Base-by-base conservation (phyloP, 2,329 filamentous ascomycete genomes). In the Fusarium torreyae region DNA sequence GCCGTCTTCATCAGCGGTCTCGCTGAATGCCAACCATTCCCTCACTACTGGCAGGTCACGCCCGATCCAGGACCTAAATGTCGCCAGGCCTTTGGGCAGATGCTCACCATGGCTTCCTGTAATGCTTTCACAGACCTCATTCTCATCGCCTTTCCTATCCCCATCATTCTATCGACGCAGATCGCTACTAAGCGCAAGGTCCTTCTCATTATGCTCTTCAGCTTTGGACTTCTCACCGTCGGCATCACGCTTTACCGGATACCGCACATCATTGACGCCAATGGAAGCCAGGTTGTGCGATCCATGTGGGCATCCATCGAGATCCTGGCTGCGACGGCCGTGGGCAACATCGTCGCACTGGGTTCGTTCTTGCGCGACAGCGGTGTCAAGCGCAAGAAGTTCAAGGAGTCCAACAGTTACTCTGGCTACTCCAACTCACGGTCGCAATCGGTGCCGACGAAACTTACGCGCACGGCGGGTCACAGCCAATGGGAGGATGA, bases 301-400 rank as follows among this genome's bases (percentile, higher is more conserved):
- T 95, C 94, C 0, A 87, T 98, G 15, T 87, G 94, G 74, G 94
- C 94, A 1, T 97, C 94, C 0, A 85, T 95, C 7, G 94, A 98
- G 76, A 92, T 97, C 13, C 86, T 98, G 1, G 93, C 94, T 20
- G 94, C 94, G 3, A 92, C 94, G 0, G 88, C 89, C 0, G 92
- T 96, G 2, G 92, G 94, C 14, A 98, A 98, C 77, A 89, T 91
- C 3, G 86, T 98, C 22, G 92, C 97, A 2, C 88, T 98, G 1
- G 94, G 94, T 6, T 96, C 94, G 0, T 98, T 97, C 76, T 88
- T 97, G 15, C 88, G 94, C 9, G 94, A 97, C 77, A 88, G 92
- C 57, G 94, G 94, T 31, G 85, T 92, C 43, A 98, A 97, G 83
- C 96, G 94, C 79, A 86, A 86, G 60, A 94, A 93, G 77, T 98